These are phyloP conservation scores for Scenedesmus sp. DNA, from an alignment of 163 green algal genomes.

Conservation along the genomic window DNA sequence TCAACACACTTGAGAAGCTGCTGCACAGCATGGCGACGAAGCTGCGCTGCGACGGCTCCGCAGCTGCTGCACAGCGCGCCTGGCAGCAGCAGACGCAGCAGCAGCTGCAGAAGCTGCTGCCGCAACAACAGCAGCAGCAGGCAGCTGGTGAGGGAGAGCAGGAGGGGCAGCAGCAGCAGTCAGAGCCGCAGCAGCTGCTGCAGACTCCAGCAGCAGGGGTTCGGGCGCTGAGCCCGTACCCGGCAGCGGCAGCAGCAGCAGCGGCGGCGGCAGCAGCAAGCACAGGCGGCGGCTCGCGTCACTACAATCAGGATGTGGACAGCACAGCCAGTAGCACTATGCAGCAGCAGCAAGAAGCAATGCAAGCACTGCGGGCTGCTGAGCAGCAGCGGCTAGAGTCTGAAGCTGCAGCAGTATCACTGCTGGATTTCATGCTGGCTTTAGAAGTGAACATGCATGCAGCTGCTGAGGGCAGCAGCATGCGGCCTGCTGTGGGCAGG, in stretches of 20 bases:
- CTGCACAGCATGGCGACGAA: slow-evolving; percentile 50
- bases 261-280: background rate
- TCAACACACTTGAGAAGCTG: slow-evolving; percentile 74
- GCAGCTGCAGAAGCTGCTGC: slow-evolving; percentile 32
- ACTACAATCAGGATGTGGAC: background rate
- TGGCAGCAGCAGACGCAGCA: slow-evolving; percentile 16
- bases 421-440: slow-evolving; percentile 79
- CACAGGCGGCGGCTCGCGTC: background rate
- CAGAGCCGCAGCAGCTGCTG: slow-evolving; percentile 37
- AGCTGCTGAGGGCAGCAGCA: slow-evolving; percentile 67
- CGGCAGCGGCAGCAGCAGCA: background rate
- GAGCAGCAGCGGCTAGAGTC: slow-evolving; percentile 10
- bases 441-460: slow-evolving; percentile 74
- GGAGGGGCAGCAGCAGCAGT: slow-evolving; percentile 22
- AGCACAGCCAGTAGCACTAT: background rate
- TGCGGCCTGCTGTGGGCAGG: slow-evolving; percentile 14
- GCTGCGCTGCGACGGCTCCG: slow-evolving; percentile 16
- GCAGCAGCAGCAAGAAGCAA: background rate
- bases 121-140: slow-evolving; percentile 23
- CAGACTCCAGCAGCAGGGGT: slow-evolving; percentile 19
- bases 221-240: background rate
- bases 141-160: slow-evolving; percentile 19
- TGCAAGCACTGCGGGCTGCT: background rate
- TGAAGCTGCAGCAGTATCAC: background rate
- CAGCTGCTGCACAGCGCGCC: background rate